These are phyloP conservation scores for Tolypocladium ovalisporum DNA, from an alignment of 2,329 filamentous ascomycete genomes.

Conservation along the genomic window DNA sequence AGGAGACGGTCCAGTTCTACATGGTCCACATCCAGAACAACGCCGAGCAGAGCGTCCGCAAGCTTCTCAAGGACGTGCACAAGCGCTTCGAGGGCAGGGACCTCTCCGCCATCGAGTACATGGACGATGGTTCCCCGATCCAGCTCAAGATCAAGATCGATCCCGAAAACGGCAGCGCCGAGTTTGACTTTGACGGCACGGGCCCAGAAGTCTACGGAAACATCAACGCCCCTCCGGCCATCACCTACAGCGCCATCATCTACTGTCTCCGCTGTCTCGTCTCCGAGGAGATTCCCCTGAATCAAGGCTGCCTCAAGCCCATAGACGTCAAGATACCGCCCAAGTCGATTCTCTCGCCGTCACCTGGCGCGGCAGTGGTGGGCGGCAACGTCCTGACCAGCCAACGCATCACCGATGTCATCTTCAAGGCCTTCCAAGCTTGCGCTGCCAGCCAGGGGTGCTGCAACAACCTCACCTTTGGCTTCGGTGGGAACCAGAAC, in stretches of 20 bases:
- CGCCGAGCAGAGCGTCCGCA: conserved; percentile 53
- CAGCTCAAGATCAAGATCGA: conserved; percentile 65
- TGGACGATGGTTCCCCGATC: conserved; percentile 81
- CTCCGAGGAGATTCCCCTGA: conserved; percentile 71
- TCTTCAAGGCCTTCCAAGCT: conserved; percentile 69
- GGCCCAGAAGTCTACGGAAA: conserved; percentile 20
- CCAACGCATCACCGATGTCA: conserved; percentile 74
- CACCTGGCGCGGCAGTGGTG: conserved; percentile 68
- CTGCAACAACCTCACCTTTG: conserved; percentile 79
- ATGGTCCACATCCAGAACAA: conserved; percentile 31
- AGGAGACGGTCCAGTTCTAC: conserved; percentile 57
- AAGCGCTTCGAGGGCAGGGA: conserved; percentile 7
- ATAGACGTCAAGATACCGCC: conserved; percentile 65
- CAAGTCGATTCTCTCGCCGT: conserved; percentile 63
- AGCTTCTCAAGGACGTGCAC: conserved; percentile 16
- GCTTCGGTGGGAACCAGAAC: conserved; percentile 60
- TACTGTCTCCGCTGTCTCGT: conserved; percentile 77
- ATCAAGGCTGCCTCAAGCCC: conserved; percentile 73
- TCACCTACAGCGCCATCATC: conserved; percentile 54
- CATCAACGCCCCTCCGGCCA: conserved; percentile 21
- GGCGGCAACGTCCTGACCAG: conserved; percentile 74
- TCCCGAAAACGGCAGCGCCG: conserved; percentile 54
- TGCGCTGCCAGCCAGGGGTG: conserved; percentile 72
- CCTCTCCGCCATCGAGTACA: conserved; percentile 39
- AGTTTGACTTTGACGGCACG: conserved; percentile 41